Percentiles rank a stretch among this genome's conserved stretches.
These are phyloP conservation scores for Globisporangium apiculatum DNA, from an alignment of 352 stramenopile species.

Conservation along the genomic window DNA sequence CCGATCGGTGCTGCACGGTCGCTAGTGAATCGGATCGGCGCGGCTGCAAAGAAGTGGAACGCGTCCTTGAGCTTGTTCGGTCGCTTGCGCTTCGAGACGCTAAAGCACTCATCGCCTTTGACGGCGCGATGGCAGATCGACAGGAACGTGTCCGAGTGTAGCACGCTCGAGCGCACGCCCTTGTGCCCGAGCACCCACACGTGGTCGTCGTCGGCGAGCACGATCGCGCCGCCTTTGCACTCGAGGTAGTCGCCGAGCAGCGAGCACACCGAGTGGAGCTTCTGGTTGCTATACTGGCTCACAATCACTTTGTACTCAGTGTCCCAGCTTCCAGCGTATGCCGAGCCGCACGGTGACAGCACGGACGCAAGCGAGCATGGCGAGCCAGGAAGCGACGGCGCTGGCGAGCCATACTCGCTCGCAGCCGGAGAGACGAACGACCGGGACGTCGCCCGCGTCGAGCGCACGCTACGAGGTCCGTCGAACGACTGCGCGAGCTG, in stretches of 20 bases:
- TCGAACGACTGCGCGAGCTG: slow-evolving; percentile 32
- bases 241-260: slow-evolving; percentile 67
- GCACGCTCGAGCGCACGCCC: slow-evolving; percentile 8
- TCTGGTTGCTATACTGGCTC: slow-evolving; percentile 63
- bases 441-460: slow-evolving; percentile 8
- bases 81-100: slow-evolving; percentile 29
- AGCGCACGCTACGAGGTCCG: slow-evolving; percentile 12
- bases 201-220: slow-evolving; percentile 47
- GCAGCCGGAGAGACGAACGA: slow-evolving; percentile 6
- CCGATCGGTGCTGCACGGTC: slow-evolving; percentile 24
- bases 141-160: no score
- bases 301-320: slow-evolving; percentile 54
- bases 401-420: slow-evolving; percentile 3
- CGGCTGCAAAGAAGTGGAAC: slow-evolving; percentile 60
- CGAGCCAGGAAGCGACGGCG: slow-evolving; percentile 1
- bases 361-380: slow-evolving; percentile 26
- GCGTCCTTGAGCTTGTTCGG: slow-evolving; percentile 10
- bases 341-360: slow-evolving; percentile 26
- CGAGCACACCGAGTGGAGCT: slow-evolving; percentile 65
- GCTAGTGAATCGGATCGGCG: slow-evolving; percentile 25
- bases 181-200: slow-evolving; percentile 67
- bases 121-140: no score
- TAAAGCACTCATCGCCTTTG: slow-evolving; percentile 33
- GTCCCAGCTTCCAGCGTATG: slow-evolving; percentile 9
- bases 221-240: slow-evolving; percentile 55